phyloP scores from a whole-genome alignment of 2,329 filamentous ascomycete species.

The Claviceps pazoutovae region DNA sequence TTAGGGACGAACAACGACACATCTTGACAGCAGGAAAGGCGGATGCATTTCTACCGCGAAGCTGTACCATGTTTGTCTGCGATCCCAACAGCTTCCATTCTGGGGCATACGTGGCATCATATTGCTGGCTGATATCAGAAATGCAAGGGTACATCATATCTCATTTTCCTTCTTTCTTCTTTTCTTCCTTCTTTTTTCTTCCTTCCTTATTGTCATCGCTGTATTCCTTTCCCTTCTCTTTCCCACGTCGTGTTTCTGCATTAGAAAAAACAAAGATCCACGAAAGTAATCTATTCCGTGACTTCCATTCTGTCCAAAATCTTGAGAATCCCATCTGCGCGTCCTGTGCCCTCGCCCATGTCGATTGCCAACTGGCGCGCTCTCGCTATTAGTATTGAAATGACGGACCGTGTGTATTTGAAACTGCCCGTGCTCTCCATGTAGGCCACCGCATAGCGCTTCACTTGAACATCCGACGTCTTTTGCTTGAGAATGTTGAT shows the following conservation, averaged over 20 bases:
- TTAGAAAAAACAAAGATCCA: neutral
- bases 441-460: constrained; percentile 77
- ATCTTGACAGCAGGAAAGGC: no score
- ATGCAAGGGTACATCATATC: no score
- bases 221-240: neutral
- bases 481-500: constrained; percentile 90
- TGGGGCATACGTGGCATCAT: no score
- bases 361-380: constrained; percentile 49
- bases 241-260: neutral
- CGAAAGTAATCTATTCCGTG: neutral
- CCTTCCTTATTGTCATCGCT: neutral
- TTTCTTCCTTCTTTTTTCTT: neutral
- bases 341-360: constrained; percentile 47
- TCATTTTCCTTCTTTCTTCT: neutral
- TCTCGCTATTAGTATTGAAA: constrained; percentile 48
- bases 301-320: constrained; percentile 55
- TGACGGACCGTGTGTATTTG: constrained; percentile 61
- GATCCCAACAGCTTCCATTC: no score
- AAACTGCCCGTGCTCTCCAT: constrained; percentile 89
- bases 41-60: no score
- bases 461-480: constrained; percentile 73
- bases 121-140: no score
- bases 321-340: constrained; percentile 42
- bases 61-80: no score
- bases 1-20: no score